These are phyloP conservation scores for Aspergillus ruber DNA, from an alignment of 2,329 filamentous ascomycete species.

Conservation along the genomic window DNA sequence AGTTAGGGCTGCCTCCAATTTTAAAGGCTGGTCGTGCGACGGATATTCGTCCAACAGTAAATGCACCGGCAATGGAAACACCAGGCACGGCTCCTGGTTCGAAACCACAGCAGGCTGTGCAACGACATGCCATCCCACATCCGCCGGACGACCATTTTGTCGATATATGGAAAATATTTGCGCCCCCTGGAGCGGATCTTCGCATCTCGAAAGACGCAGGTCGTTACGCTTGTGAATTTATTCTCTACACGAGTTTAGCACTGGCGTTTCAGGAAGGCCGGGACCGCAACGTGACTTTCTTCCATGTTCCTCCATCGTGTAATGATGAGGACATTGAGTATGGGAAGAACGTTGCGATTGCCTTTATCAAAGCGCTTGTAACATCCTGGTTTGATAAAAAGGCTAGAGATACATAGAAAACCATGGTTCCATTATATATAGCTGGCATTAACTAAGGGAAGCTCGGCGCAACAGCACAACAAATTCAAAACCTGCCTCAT, in stretches of 20 bases:
- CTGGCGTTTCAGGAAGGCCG: conserved; percentile 23
- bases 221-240: conserved; percentile 71
- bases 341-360: conserved; percentile 36
- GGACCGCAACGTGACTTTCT: conserved; percentile 53
- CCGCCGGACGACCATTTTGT: conserved; percentile 31
- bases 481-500: too few species aligned
- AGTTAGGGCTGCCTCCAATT: conserved; percentile 43
- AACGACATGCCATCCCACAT: conserved; percentile 13
- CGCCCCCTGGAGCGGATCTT: conserved; percentile 30
- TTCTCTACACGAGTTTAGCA: conserved; percentile 64
- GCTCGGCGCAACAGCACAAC: too few species aligned
- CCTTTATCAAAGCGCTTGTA: conserved; percentile 38
- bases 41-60: neutral
- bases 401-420: neutral
- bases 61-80: conserved; percentile 1
- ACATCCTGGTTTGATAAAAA: conserved; percentile 33
- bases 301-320: conserved; percentile 63
- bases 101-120: neutral
- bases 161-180: conserved; percentile 26
- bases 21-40: conserved; percentile 44
- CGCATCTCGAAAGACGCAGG: conserved; percentile 65
- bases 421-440: too few species aligned
- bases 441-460: too few species aligned
- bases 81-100: conserved; percentile 1
- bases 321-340: conserved; percentile 41